A percentile compares a stretch with the other conserved stretches of the same genome.
These are phyloP conservation scores for Eleusine coracana DNA, from an alignment of 176 grass and related monocot species.

Conservation along the genomic window DNA sequence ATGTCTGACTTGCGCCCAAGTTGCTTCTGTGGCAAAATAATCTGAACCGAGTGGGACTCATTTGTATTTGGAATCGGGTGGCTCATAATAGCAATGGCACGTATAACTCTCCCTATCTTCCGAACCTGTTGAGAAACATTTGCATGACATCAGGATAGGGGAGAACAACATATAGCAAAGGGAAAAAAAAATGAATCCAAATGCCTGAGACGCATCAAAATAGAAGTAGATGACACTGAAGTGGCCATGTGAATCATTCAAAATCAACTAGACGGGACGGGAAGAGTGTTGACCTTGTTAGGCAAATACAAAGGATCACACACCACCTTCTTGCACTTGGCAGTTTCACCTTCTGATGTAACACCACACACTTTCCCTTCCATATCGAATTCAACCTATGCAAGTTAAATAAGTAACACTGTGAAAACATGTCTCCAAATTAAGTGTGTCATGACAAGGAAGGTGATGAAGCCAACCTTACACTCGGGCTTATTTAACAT, in stretches of 20 bases:
- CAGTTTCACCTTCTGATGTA: slow-evolving; percentile 95
- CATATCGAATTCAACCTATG: slow-evolving; percentile 88
- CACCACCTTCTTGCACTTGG: slow-evolving; percentile 92
- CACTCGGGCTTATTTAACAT: slow-evolving; percentile 97
- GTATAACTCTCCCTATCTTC: slow-evolving; percentile 82
- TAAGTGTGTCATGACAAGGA: slow-evolving; percentile 10
- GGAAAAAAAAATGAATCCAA: not conserved
- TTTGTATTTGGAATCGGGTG: slow-evolving; percentile 81
- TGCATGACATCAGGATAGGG: slow-evolving; percentile 11
- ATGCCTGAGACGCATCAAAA: not conserved
- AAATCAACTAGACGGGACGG: not conserved
- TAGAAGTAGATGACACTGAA: not conserved
- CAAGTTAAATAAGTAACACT: slow-evolving; percentile 7
- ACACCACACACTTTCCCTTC: slow-evolving; percentile 96
- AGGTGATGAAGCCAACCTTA: slow-evolving; percentile 62
- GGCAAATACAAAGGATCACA: slow-evolving; percentile 91
- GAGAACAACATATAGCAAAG: not conserved
- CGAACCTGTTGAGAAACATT: slow-evolving; percentile 65
- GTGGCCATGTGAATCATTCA: not conserved
- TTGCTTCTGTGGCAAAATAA: slow-evolving; percentile 96
- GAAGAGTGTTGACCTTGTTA: slow-evolving; percentile 77
- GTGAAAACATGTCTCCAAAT: slow-evolving; percentile 24
- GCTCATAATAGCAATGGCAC: slow-evolving; percentile 94
- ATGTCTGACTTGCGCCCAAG: slow-evolving; percentile 92
- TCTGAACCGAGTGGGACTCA: slow-evolving; percentile 86